Evolutionary conservation across 1,284 basidiomycete species (phyloP).

Genomic region (Jaminaea rosea): DNA sequence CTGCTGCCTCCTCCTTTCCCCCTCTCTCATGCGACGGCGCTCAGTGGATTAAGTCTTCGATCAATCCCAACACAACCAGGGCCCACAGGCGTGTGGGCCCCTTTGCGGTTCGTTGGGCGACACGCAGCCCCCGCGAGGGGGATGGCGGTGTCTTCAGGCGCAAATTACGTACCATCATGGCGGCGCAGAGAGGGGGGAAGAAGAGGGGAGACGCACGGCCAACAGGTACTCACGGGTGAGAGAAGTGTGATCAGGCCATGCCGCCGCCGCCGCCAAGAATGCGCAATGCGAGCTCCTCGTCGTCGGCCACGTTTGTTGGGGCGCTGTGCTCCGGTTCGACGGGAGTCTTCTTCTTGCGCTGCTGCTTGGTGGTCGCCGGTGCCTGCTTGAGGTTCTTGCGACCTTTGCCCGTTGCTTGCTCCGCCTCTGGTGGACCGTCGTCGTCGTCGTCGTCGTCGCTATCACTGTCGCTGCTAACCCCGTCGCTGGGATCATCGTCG

Average conservation of each 20-base stretch:
- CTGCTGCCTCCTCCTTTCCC: no score
- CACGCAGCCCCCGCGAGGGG: neutral
- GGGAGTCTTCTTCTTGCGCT: neutral
- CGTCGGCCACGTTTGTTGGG: neutral
- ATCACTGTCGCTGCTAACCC: conserved; percentile 2
- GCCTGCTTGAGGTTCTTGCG: neutral
- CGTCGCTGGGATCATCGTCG: neutral
- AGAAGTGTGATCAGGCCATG: no score
- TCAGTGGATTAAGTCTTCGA: neutral
- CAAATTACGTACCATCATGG: neutral
- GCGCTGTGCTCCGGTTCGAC: neutral
- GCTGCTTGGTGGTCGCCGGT: neutral
- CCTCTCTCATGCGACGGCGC: no score
- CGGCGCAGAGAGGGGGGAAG: neutral
- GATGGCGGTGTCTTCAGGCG: neutral
- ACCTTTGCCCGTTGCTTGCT: neutral
- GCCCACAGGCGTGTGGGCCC: neutral
- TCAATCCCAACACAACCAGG: neutral
- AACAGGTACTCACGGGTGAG: neutral
- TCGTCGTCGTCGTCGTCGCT: conserved; percentile 10
- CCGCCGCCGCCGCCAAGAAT: neutral
- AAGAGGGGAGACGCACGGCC: no score
- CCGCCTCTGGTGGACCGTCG: conserved; percentile 2
- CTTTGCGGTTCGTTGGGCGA: neutral
- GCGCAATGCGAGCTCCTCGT: conserved; percentile 6